Conservation (phyloP, 148 eudicot species). For the Bassia scoparia region DNA sequence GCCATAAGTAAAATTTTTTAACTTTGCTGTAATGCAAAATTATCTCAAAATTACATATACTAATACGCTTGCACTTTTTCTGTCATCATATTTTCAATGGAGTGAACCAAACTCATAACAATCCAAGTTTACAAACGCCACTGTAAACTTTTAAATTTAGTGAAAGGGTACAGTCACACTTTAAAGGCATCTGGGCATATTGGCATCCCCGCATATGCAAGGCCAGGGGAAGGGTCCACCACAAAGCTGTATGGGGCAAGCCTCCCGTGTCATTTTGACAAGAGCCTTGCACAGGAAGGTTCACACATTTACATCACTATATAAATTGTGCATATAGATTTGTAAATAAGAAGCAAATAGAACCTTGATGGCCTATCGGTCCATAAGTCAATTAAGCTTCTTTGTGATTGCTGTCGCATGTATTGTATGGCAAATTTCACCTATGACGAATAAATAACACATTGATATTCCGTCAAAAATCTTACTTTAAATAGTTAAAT, state of each 20-base stretch:
- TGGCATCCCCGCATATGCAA: no score
- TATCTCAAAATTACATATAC: background rate
- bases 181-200: no score
- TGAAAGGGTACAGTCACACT: no score
- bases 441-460: constrained; percentile 27
- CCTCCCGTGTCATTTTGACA: no score
- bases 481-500: no score
- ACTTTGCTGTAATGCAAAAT: no score
- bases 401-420: constrained; percentile 87
- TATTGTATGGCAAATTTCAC: constrained; percentile 97
- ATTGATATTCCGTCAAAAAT: background rate
- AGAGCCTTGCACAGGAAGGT: no score
- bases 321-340: background rate
- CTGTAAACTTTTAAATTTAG: no score
- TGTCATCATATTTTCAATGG: background rate
- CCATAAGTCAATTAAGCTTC: constrained; percentile 87
- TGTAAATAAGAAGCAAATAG: constrained; percentile 9
- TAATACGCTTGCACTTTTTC: background rate
- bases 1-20: background rate
- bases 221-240: no score
- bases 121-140: no score
- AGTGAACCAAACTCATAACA: background rate
- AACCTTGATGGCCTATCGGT: constrained; percentile 88
- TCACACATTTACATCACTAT: background rate
- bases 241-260: no score